Base-by-base conservation (phyloP, 2,329 filamentous ascomycete genomes). In the Tetracladium maxilliforme region DNA sequence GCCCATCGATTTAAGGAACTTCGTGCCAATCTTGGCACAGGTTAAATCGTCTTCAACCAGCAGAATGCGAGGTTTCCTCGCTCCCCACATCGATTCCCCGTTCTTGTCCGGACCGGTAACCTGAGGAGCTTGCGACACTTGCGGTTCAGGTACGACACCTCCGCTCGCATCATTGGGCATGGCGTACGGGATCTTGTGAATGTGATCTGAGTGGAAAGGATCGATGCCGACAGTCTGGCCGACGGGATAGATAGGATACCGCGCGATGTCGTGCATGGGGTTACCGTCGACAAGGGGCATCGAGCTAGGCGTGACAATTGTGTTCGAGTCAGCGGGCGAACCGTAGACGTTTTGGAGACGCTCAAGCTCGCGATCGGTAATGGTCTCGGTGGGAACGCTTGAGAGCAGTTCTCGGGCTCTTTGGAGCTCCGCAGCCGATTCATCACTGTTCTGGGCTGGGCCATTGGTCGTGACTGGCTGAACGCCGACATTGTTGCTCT, bases 201-300 rank as follows among this genome's bases (percentile, higher is more conserved):
- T 83, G 43, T 94, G 84, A 40, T 94, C 86, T 38, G 81, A 78
- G 44, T 87, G 86, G 64, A 92, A 90, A 2, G 87, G 86, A 44
- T 94, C 86, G 36, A 94, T 94, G 26, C 86, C 86, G 36, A 92
- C 81, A 1, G 77, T 90, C 35, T 84, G 73, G 11, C 86, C 86
- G 10, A 92, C 83, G 0, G 87, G 86, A 45, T 94, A 95, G 7
- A 94, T 84, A n/a, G n/a, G n/a, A n/a, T 70, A 65, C 22, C 65
- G 54, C 34, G 7, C 14, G 8, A 67, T 58, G 31, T 71, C 65
- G 36, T 52, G 63, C 37, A 70, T 54, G 19, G 62, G 56, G 32
- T 70, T n/a, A n/a, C n/a, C 64, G 32, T 64, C 53, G 37, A 67
- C 43, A 43, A 64, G 48, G 14, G 54, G 50, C 41, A 65, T 54